Conservation (phyloP, 495 filamentous ascomycete genomes). For the Penicillium egyptiacum region DNA sequence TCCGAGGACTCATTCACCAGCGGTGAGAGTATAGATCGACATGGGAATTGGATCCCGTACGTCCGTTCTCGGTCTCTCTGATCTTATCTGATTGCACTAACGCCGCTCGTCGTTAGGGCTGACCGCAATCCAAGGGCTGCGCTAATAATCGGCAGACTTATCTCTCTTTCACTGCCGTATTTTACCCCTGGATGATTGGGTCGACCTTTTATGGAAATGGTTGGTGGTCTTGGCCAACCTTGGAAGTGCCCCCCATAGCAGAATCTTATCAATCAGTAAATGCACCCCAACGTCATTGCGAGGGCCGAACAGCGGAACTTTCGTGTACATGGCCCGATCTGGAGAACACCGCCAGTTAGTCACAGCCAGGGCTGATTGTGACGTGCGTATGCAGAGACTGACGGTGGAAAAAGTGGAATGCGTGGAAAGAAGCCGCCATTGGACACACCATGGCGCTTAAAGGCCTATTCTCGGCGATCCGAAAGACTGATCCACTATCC, state of each 20-base stretch:
- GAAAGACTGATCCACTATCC: background rate
- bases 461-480: constrained; percentile 6
- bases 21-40: constrained; percentile 29
- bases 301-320: constrained; percentile 26
- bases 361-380: background rate
- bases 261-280: constrained; percentile 36
- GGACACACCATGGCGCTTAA: background rate
- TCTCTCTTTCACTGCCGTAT: no score
- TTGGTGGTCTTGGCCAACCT: constrained; percentile 13
- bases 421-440: constrained; percentile 6
- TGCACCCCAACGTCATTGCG: constrained; percentile 5
- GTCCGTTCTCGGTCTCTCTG: constrained; percentile 20
- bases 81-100: constrained; percentile 39
- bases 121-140: constrained; percentile 16
- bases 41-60: constrained; percentile 10
- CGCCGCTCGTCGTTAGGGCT: constrained; percentile 10
- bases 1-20: constrained; percentile 13
- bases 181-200: background rate
- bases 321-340: constrained; percentile 9
- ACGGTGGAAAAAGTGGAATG: constrained; percentile 5
- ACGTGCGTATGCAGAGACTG: background rate
- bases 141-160: background rate
- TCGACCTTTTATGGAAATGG: background rate
- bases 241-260: constrained; percentile 1
- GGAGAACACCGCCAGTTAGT: constrained; percentile 5